Evolutionary conservation across 1,284 basidiomycete genomes (phyloP).

Genomic region (Leccinum subfulvum): DNA sequence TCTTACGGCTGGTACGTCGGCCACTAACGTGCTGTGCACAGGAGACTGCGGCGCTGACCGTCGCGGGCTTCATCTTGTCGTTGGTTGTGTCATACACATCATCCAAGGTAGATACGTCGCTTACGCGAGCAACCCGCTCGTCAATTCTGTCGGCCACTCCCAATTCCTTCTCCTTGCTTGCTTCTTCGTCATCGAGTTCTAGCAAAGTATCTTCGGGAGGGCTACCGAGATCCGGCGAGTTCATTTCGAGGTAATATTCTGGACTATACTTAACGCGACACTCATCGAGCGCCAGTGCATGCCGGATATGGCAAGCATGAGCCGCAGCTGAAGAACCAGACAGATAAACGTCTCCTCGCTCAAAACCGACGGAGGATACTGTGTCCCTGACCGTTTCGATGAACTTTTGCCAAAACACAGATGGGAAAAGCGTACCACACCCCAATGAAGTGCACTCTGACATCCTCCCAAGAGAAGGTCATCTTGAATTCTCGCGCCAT

Average conservation of each 20-base stretch:
- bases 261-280: slow-evolving; percentile 38
- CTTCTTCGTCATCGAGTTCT: neutral
- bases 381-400: slow-evolving; percentile 20
- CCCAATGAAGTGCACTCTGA: slow-evolving; percentile 21
- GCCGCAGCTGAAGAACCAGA: slow-evolving; percentile 16
- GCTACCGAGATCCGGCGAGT: slow-evolving; percentile 11
- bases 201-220: neutral
- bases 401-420: neutral
- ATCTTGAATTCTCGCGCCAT: slow-evolving; percentile 22
- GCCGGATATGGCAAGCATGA: slow-evolving; percentile 27
- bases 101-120: slow-evolving; percentile 12
- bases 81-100: neutral
- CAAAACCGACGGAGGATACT: slow-evolving; percentile 31
- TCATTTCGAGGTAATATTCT: slow-evolving; percentile 29
- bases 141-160: neutral
- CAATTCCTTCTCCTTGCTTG: neutral
- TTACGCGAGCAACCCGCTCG: neutral
- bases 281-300: slow-evolving; percentile 34
- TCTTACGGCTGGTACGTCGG: slow-evolving; percentile 1
- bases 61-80: neutral
- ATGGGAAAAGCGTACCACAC: slow-evolving; percentile 27
- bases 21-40: neutral
- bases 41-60: neutral
- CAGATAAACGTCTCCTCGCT: slow-evolving; percentile 24
- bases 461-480: slow-evolving; percentile 21